A percentile compares a stretch with the other conserved stretches of the same genome.
These are phyloP conservation scores for Anethum foeniculum DNA, from an alignment of 140 eudicot species.

Conservation along the genomic window DNA sequence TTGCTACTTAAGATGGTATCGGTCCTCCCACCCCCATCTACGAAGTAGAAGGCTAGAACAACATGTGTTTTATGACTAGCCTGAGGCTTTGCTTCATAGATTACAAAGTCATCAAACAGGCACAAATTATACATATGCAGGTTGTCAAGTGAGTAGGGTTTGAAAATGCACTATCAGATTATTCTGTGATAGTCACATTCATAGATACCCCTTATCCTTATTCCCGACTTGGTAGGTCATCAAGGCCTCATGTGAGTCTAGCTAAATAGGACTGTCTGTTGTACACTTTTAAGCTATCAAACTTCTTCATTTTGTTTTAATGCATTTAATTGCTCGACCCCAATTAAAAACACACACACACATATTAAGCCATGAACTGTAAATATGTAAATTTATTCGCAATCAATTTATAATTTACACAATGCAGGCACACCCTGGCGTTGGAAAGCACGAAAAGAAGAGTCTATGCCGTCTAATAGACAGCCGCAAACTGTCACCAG, in stretches of 20 bases:
- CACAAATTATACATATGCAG: not conserved
- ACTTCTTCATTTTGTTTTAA: not conserved
- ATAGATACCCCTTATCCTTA: not conserved
- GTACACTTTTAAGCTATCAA: not conserved
- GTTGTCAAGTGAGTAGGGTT: not conserved
- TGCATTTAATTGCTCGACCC: not conserved
- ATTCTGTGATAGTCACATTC: not conserved
- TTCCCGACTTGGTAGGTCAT: not conserved
- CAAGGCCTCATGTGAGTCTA: slow-evolving; percentile 2
- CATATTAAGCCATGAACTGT: not conserved
- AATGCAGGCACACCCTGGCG: slow-evolving; percentile 44
- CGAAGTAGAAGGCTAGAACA: not conserved
- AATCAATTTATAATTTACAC: not conserved
- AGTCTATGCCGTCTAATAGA: slow-evolving; percentile 36
- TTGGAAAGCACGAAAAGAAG: slow-evolving; percentile 45
- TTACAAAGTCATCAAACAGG: not conserved
- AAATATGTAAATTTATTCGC: not conserved
- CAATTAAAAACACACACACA: not conserved
- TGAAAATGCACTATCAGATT: not conserved
- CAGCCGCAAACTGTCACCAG: slow-evolving; percentile 40
- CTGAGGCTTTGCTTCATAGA: not conserved
- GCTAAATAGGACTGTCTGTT: not conserved
- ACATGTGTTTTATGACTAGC: not conserved
- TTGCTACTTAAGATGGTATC: no score
- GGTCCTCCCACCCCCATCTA: no score